Evolutionary conservation across 2,329 filamentous ascomycete species (phyloP), one percentile per base, ranked within the genome.

Genomic region (Bipolaris gigantea): DNA sequence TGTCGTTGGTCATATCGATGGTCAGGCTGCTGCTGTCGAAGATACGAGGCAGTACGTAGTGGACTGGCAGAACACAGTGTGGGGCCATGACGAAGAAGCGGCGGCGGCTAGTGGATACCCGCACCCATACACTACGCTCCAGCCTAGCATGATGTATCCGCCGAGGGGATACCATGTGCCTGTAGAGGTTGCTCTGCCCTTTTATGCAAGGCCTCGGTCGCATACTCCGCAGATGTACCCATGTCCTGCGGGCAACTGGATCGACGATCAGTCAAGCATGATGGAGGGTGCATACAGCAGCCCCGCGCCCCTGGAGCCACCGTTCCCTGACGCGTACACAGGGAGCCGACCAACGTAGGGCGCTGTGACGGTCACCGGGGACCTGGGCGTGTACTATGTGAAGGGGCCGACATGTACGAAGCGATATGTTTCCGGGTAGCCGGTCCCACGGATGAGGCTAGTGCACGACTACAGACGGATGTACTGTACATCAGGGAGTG

Each of bases 1-100:
- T 1, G 55, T 68, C 1, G 60, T 64, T 9, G 56, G 56, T 43
- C 53, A 64, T 25, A 53, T 69, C 13, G 61, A 66, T 41, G 60
- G 59, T 15, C 63, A 69, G 48, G 60, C 56, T 18, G 52, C 54
- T 16, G 58, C 54, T n/a, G 48, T 50, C 6, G 66, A 65, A 42
- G 30, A 41, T n/a, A 44, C 34, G 19, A 43, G 39, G n/a, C 59
- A 61, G 38, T 48, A 54, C 16, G 7, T 41, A 4, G 23, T 40
- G 10, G 23, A 48, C 15, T 56, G 55, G 56, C 41, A 41, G 27
- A 25, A 43, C 9, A 3, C 39, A 21, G 50, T 45, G 11, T 16
- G 25, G 33, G 32, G 10, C 10, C 16, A 33, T 6, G 11, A 19
- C 16, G 27, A 43, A 27, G 40, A 36, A 27, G 41, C 25, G 18